Evolutionary conservation across 2,329 filamentous ascomycete genomes (phyloP).

Genomic region (Fusarium udum): DNA sequence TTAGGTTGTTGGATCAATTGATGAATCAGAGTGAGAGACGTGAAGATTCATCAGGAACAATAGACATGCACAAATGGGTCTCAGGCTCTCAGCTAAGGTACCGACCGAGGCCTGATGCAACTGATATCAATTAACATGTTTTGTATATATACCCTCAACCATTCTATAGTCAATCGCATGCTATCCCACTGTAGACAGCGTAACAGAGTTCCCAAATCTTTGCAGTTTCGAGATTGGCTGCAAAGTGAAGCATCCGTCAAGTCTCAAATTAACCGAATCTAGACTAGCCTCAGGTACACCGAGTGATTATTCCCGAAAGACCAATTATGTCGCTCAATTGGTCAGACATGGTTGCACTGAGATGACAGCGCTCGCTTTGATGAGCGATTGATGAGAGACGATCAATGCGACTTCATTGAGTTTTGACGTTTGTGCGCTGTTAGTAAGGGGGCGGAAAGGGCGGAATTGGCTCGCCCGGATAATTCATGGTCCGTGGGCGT

Average conservation of each 20-base stretch:
- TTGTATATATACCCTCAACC: accelerated
- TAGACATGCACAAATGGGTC: too few relatives aligned
- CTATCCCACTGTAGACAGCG: too few relatives aligned
- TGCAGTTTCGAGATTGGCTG: not conserved
- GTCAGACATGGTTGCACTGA: not conserved
- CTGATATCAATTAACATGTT: accelerated
- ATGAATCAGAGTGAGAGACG: not conserved
- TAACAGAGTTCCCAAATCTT: not conserved
- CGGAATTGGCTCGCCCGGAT: not conserved
- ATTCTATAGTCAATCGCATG: accelerated
- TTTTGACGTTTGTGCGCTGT: not conserved
- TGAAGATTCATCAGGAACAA: not conserved
- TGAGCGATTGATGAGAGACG: not conserved
- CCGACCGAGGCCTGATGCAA: accelerated
- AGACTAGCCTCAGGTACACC: not conserved
- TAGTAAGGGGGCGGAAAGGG: not conserved
- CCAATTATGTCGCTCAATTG: not conserved
- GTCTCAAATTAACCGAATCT: not conserved
- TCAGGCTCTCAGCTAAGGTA: accelerated
- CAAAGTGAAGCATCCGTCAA: not conserved
- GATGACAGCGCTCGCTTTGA: not conserved
- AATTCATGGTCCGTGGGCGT: not conserved
- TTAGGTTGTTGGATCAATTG: not conserved
- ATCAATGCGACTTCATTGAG: not conserved
- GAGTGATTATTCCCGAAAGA: not conserved